Conservation (phyloP, 257 asterid genomes). For the Fraxinus quadrangulata region DNA sequence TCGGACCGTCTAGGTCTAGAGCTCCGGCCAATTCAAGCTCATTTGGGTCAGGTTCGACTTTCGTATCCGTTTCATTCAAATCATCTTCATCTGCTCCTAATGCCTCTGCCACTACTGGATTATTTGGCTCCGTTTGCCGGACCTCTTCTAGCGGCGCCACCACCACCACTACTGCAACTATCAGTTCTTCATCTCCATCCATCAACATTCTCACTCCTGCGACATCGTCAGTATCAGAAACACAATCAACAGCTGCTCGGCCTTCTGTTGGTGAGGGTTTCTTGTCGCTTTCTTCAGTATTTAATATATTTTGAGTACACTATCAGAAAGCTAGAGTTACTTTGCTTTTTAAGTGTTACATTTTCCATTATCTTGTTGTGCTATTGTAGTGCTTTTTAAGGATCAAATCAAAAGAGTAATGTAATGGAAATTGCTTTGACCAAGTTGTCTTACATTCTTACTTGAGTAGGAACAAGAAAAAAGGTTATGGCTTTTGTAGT, state of each 20-base stretch:
- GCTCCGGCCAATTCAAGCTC: background rate
- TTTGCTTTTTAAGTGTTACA: too few species aligned
- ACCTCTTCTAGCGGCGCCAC: too few species aligned
- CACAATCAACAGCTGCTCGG: background rate
- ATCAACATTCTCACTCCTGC: background rate
- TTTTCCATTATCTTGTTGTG: too few species aligned
- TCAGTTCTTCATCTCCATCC: background rate
- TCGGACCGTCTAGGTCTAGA: background rate
- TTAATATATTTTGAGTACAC: too few species aligned
- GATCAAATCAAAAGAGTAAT: too few species aligned
- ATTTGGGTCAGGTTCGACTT: background rate
- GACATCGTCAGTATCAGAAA: too few species aligned
- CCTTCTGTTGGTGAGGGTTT: background rate
- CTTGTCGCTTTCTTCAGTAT: background rate
- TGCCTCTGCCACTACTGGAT: background rate
- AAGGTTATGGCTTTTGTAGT: too few species aligned
- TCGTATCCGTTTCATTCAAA: background rate
- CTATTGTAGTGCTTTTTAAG: too few species aligned
- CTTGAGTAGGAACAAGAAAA: too few species aligned
- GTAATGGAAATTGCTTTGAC: too few species aligned
- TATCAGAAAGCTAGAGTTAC: too few species aligned
- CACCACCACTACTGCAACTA: background rate
- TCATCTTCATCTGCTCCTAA: background rate
- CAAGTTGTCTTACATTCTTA: too few species aligned
- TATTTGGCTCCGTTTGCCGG: background rate